Evolutionary conservation across 345 rosid species (phyloP).

Genomic region (Eucalyptus lansdowneana): DNA sequence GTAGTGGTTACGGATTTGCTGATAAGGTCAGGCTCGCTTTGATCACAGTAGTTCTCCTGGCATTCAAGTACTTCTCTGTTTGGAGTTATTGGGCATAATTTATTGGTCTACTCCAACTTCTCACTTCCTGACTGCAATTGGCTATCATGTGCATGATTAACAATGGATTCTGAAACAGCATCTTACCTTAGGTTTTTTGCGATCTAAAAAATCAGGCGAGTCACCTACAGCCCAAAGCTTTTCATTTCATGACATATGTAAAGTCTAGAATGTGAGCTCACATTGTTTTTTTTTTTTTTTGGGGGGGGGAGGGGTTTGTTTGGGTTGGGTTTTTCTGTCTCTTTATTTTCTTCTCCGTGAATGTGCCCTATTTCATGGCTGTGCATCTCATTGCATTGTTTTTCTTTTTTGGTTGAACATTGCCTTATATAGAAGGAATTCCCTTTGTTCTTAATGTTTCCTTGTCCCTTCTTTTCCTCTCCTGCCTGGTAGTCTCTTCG

Average conservation of each 20-base stretch:
- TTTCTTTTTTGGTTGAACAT: not conserved
- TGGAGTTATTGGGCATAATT: not conserved
- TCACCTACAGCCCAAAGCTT: not conserved
- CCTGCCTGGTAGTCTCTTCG: not conserved
- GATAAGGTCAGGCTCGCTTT: constrained; percentile 56
- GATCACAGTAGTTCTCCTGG: not conserved
- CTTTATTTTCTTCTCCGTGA: not conserved
- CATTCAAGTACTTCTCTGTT: not conserved
- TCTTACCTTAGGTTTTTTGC: not conserved
- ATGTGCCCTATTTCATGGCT: not conserved
- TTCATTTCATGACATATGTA: not conserved
- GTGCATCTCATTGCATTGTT: not conserved
- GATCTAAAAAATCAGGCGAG: not conserved
- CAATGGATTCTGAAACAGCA: not conserved
- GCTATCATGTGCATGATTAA: not conserved
- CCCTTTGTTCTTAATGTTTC: not conserved
- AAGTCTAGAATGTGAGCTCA: not conserved
- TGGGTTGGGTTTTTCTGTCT: not conserved
- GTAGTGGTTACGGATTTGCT: constrained; percentile 92
- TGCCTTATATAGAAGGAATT: not conserved
- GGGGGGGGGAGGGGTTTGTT: rapidly evolving
- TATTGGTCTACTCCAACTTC: not conserved
- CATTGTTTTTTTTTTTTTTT: no score
- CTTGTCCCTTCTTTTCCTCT: not conserved
- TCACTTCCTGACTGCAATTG: not conserved